Conservation (phyloP, 106 monocot genomes). For the Dendrobium huoshanense region DNA sequence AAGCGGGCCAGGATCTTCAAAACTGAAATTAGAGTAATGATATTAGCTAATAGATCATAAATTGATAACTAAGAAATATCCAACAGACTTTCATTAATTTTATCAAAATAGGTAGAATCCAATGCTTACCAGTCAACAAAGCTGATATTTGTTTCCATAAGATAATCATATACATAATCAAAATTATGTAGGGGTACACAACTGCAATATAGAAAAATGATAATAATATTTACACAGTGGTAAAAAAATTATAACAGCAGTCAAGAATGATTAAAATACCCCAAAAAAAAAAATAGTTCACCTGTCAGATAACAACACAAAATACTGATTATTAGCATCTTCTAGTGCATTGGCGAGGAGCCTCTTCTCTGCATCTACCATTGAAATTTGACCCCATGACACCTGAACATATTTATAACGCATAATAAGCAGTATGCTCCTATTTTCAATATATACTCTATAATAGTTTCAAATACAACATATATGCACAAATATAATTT, state of each 20-base stretch:
- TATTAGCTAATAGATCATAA: not conserved
- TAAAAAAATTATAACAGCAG: not conserved
- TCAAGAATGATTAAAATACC: not conserved
- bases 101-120: not conserved
- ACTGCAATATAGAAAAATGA: constrained; percentile 31
- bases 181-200: constrained; percentile 69
- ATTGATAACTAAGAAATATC: constrained; percentile 1
- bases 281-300: not conserved
- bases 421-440: not conserved
- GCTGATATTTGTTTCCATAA: constrained; percentile 69
- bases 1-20: constrained; percentile 90
- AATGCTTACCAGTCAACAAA: constrained; percentile 66
- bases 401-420: constrained; percentile 36
- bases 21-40: constrained; percentile 20
- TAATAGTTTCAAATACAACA: not conserved
- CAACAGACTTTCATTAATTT: not conserved
- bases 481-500: not conserved
- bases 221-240: not conserved
- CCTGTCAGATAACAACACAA: constrained; percentile 84
- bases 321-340: constrained; percentile 71
- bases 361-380: constrained; percentile 81
- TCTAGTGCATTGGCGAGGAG: constrained; percentile 66
- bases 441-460: not conserved
- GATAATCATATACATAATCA: constrained; percentile 60
- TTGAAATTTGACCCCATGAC: constrained; percentile 66